Base-by-base conservation (phyloP, 805 yeast species). In the Teunomyces aglyptinius region DNA sequence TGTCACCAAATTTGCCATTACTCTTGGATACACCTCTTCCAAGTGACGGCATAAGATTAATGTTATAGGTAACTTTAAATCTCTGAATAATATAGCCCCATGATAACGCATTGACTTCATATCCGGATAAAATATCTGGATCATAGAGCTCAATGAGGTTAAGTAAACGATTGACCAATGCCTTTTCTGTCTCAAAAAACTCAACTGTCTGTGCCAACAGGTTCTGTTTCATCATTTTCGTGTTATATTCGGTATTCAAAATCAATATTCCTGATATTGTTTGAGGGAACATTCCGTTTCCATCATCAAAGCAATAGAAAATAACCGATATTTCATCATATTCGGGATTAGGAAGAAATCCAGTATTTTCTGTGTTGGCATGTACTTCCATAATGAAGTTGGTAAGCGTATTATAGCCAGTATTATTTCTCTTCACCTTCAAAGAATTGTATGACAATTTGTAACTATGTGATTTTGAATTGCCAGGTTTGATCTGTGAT, bases 81-180 rank as follows among this genome's bases (percentile, higher is more conserved):
- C 99, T 63, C 44, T 87, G 94, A 20, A 87, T 73, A 0, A 91
- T 44, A 57, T 87, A 94, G 0, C 99, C 98, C 98, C 98, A 92
- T 0, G 97, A 88, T 0, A 78, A 56, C 0, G 83, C 68, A 51
- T 89, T 86, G 5, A 89, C 76, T 57, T 94, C 99, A 61, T 78
- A 94, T 0, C 97, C 98, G 0, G 88, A 76, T 5, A 94, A 58
- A 26, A 94, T 80, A 61, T 94, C 99, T 0, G 98, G 97, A 59
- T 94, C 98, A 43, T 81, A 73, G 2, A 70, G 54, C 15, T 81
- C 76, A 0, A 88, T 82, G 12, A 85, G 51, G 1, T 75, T 71
- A 0, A 82, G 65, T 6, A 92, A 66, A 5, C 74, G 74, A 6
- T 73, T 67, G 1, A 90, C 60, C 80, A 88, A 70, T 5, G 75